Base-by-base conservation (phyloP, 1,284 basidiomycete genomes). In the Sanguinoderma infundibulare region DNA sequence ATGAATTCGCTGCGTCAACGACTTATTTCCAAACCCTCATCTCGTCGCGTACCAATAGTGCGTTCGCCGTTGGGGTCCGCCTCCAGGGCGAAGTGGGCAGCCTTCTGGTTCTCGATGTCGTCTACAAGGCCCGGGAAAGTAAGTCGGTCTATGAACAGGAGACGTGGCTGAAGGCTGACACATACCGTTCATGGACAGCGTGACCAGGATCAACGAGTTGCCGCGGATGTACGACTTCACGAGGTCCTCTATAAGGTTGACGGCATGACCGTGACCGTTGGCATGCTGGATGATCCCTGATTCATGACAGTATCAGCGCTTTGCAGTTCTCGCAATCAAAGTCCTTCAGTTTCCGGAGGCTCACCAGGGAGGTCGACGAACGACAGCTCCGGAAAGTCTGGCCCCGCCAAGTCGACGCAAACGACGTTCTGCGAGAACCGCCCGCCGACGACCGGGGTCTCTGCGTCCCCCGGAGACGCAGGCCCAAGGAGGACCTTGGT, bases 91-190 rank as follows among this genome's bases (percentile, higher is more conserved):
- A 90, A 73, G 2, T 65, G 75, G 1, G 84, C 75, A 0, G 87
- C 85, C 60, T 76, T 76, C 64, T 89, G 86, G 64, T 87, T 89
- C 57, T 89, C 80, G 15, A 88, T 82, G 47, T 90, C 87, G 51
- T 88, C 88, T 90, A 24, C 17, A 9, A 24, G 24, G 20, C 40
- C 53, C 12, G 26, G 3, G 44, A 42, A 9, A 24, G 4, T n/a
- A 26, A 32, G 38, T 6, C 39, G 12, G 52, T 15, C n/a, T 55
- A 40, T 28, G 20, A 35, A 22, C 14, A 34, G 26, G 7, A 34
- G 9, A 22, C 22, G 5, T 10, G 24, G 3, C 9, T n/a, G n/a
- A n/a, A 10, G 7, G 40, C 3, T 12, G 40, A 24, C 10, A 42
- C 40, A 22, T 59, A 87, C 87, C 86, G 52, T 77, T 84, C 81